Percentiles rank a stretch among this genome's conserved stretches.
phyloP scores from a whole-genome alignment of 257 asterid species.

The Ajuga chamaepitys region DNA sequence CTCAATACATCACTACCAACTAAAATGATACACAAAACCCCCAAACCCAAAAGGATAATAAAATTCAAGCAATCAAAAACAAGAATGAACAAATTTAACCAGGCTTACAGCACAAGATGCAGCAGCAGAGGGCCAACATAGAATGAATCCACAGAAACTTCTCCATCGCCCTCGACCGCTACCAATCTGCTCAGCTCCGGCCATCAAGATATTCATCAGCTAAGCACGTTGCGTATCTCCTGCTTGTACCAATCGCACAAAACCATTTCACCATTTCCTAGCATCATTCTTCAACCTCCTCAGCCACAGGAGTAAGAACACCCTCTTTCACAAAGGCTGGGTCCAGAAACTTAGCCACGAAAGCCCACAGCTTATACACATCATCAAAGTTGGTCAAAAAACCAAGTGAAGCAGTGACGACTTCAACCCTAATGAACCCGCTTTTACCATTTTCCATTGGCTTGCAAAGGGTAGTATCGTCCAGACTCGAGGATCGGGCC shows the following conservation, averaged over 20 bases:
- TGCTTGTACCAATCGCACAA: constrained; percentile 9
- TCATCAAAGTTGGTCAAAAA: constrained; percentile 85
- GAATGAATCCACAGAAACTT: constrained; percentile 24
- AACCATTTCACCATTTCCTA: constrained; percentile 1
- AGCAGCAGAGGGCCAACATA: constrained; percentile 36
- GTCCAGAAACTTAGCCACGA: constrained; percentile 85
- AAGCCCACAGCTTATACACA: constrained; percentile 95
- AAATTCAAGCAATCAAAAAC: constrained; percentile 49
- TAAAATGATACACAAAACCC: constrained; percentile 43
- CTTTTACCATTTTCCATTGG: constrained; percentile 80
- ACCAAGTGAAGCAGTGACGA: constrained; percentile 94
- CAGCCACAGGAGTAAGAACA: constrained; percentile 59
- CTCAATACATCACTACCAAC: constrained; percentile 41
- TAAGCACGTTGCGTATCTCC: constrained; percentile 15
- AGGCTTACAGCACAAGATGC: constrained; percentile 33
- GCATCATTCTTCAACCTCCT: constrained; percentile 54
- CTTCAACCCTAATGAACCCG: constrained; percentile 89
- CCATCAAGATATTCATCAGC: not conserved
- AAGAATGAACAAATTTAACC: constrained; percentile 54
- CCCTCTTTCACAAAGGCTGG: constrained; percentile 76
- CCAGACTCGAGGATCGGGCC: constrained; percentile 43
- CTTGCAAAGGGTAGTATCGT: constrained; percentile 79
- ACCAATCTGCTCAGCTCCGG: constrained; percentile 13
- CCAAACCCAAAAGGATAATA: constrained; percentile 19
- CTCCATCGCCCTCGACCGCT: constrained; percentile 10